phyloP scores from a whole-genome alignment of 805 yeast genomes.

The Wickerhamiella allomyrinae region DNA sequence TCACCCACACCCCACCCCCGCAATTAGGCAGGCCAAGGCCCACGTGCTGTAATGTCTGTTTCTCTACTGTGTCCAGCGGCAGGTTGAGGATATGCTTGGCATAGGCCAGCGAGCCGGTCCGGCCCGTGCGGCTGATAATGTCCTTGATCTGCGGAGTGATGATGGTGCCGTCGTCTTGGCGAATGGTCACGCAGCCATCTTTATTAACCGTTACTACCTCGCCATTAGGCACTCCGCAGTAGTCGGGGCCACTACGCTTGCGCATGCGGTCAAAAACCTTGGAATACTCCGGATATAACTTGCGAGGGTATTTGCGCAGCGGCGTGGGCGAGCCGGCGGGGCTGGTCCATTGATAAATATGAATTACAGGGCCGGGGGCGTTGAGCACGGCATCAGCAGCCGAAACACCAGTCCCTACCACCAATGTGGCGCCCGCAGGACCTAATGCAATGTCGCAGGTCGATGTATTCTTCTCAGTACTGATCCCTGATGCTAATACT shows the following conservation, averaged over 20 bases:
- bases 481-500: slow-evolving; percentile 7
- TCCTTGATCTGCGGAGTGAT: slow-evolving; percentile 7
- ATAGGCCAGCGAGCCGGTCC: slow-evolving; percentile 21
- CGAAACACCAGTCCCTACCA: slow-evolving; percentile 24
- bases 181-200: slow-evolving; percentile 11
- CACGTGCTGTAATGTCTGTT: not conserved
- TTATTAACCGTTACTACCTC: slow-evolving; percentile 1
- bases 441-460: not conserved
- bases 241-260: slow-evolving; percentile 2
- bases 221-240: slow-evolving; percentile 17
- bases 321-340: slow-evolving; percentile 16
- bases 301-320: slow-evolving; percentile 19
- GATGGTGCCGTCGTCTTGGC: slow-evolving; percentile 8
- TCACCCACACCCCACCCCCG: slow-evolving; percentile 14
- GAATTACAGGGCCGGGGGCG: slow-evolving; percentile 10
- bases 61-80: not conserved
- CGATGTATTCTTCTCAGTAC: slow-evolving; percentile 1
- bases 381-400: slow-evolving; percentile 24
- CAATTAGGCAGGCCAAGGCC: not conserved
- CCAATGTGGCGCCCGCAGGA: slow-evolving; percentile 8
- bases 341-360: slow-evolving; percentile 20
- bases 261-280: slow-evolving; percentile 19
- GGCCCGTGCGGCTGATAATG: slow-evolving; percentile 19
- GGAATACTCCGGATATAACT: slow-evolving; percentile 24
- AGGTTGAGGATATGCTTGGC: not conserved